Percentiles rank a stretch among this genome's conserved stretches.
Conservation (phyloP, 148 eudicot genomes). For the Bassia scoparia region DNA sequence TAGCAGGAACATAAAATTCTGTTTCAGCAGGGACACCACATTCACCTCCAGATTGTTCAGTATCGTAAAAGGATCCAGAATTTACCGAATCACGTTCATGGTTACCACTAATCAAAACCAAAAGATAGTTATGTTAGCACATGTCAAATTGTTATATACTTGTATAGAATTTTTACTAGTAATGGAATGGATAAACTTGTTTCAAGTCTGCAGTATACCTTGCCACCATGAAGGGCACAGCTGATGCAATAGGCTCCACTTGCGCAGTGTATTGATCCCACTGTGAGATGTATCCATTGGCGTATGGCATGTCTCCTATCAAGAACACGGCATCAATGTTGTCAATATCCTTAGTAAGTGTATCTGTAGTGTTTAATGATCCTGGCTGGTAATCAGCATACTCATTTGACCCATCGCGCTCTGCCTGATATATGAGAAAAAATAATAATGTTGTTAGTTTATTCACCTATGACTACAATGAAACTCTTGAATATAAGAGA, state of each 20-base stretch:
- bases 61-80: constrained; percentile 50
- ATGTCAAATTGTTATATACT: background rate
- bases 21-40: constrained; percentile 76
- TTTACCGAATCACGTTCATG: constrained; percentile 63
- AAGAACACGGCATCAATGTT: constrained; percentile 71
- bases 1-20: constrained; percentile 65
- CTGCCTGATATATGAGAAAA: constrained; percentile 33
- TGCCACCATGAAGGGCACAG: constrained; percentile 70
- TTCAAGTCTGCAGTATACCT: constrained; percentile 34
- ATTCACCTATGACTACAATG: background rate
- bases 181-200: background rate
- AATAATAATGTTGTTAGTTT: background rate
- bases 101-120: constrained; percentile 42
- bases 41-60: constrained; percentile 62
- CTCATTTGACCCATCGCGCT: constrained; percentile 74
- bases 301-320: constrained; percentile 66
- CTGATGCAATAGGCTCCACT: constrained; percentile 70
- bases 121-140: background rate
- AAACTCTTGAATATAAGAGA: background rate
- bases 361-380: constrained; percentile 69
- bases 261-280: constrained; percentile 90
- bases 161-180: background rate
- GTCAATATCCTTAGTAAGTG: constrained; percentile 51
- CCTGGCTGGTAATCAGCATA: constrained; percentile 79
- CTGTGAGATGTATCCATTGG: constrained; percentile 79